Percentiles rank a stretch among this genome's conserved stretches.
phyloP scores from a whole-genome alignment of 1,284 basidiomycete species.

The Puccinia brachypodii region DNA sequence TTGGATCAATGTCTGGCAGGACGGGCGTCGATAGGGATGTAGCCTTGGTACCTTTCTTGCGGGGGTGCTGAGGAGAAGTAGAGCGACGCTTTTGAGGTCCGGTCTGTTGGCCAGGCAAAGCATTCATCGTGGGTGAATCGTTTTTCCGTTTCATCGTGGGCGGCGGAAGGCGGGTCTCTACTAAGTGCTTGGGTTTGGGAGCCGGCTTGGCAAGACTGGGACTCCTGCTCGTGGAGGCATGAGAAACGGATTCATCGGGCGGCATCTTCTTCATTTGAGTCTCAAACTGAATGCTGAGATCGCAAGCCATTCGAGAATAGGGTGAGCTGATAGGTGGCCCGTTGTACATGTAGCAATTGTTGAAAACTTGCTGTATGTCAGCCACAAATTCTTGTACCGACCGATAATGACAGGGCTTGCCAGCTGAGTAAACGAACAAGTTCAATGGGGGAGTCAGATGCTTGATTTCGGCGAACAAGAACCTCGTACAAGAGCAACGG shows the following conservation, averaged over 20 bases:
- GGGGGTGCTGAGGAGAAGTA: conserved; percentile 66
- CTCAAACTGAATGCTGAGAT: conserved; percentile 81
- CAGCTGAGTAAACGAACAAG: background rate
- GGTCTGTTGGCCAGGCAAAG: conserved; percentile 62
- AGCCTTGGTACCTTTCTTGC: conserved; percentile 57
- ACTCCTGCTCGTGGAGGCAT: conserved; percentile 8
- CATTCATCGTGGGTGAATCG: conserved; percentile 55
- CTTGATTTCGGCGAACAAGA: too few relatives aligned
- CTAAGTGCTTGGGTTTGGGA: conserved; percentile 50
- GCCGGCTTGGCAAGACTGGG: conserved; percentile 43
- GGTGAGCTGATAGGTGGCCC: conserved; percentile 73
- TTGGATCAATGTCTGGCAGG: conserved; percentile 91
- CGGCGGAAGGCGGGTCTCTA: conserved; percentile 53
- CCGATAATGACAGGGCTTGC: conserved; percentile 36
- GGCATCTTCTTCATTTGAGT: conserved; percentile 82
- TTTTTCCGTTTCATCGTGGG: conserved; percentile 51
- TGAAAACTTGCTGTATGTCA: conserved; percentile 82
- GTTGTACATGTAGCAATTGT: conserved; percentile 88
- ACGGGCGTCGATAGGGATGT: conserved; percentile 61
- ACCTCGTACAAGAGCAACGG: background rate
- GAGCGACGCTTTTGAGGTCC: conserved; percentile 69
- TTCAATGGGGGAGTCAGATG: too few relatives aligned
- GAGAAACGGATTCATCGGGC: conserved; percentile 62
- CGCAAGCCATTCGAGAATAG: conserved; percentile 74
- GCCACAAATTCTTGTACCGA: conserved; percentile 72